Percentiles rank a stretch among this genome's conserved stretches.
Evolutionary conservation across 768 basidiomycete genomes (phyloP).

Genomic region (Lactifluus subvellereus): DNA sequence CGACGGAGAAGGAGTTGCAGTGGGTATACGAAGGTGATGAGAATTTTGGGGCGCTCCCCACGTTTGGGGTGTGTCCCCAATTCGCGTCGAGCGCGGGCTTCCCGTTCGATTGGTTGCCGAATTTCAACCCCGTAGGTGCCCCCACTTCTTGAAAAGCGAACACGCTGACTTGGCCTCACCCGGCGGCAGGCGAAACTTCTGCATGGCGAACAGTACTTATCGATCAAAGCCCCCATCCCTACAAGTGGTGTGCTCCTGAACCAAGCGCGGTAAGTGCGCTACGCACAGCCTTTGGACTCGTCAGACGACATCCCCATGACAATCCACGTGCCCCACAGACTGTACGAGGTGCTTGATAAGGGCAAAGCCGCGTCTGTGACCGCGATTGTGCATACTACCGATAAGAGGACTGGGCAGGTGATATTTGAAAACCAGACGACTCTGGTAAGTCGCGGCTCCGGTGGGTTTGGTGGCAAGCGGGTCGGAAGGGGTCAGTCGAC

Average conservation of each 20-base stretch:
- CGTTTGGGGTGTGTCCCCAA: conserved; percentile 93
- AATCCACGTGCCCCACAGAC: conserved; percentile 33
- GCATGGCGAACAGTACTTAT: conserved; percentile 94
- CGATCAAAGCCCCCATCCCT: conserved; percentile 81
- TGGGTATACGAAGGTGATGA: conserved; percentile 91
- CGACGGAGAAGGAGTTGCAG: conserved; percentile 85
- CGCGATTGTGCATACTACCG: conserved; percentile 67
- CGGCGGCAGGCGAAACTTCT: conserved; percentile 77
- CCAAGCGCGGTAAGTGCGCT: conserved; percentile 52
- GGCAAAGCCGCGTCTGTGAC: conserved; percentile 94
- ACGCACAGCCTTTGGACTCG: background rate
- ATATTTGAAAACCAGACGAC: conserved; percentile 93
- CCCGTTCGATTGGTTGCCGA: conserved; percentile 82
- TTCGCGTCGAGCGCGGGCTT: conserved; percentile 65
- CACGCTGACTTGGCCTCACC: background rate
- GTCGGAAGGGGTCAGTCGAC: conserved; percentile 60
- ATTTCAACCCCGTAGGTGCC: conserved; percentile 81
- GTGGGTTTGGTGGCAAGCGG: conserved; percentile 95
- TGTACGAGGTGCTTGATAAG: conserved; percentile 81
- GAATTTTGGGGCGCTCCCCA: conserved; percentile 80
- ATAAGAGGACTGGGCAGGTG: conserved; percentile 68
- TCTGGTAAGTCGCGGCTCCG: conserved; percentile 85
- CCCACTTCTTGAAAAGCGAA: background rate
- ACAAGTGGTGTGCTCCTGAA: conserved; percentile 76
- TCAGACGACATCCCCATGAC: background rate